Base-by-base conservation (phyloP, 2,329 filamentous ascomycete species). In the Botrytis fragariae region DNA sequence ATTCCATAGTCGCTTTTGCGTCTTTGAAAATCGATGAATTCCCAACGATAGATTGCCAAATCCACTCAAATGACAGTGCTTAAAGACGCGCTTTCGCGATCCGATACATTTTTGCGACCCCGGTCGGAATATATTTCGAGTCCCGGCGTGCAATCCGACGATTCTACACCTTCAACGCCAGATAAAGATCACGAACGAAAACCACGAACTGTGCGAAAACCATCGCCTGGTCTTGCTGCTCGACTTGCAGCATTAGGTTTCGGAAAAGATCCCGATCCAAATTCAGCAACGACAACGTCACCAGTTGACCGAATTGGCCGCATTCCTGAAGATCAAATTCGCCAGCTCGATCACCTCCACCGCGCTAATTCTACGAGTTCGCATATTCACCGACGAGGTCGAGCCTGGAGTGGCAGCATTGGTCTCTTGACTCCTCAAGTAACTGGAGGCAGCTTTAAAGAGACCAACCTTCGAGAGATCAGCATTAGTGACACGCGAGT, bases 331-430 rank as follows among this genome's bases (percentile, higher is more conserved):
- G 86, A 90, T 76, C 91, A 93, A 78, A 86, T 94, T 73, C 87
- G 89, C 77, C 86, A 90, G 79, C 87, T 94, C 78, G 91, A 94
- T 83, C 85, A 88, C 77, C 88, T 89, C 74, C 90, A 92, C 80
- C 87, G 87, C 77, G 87, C 88, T 74, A 85, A 85, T 79, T 88
- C 87, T 37, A 76, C 80, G 76, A 75, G 68, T 44, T 84, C 84
- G 76, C 84, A 84, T 77, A 84, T 93, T 78, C 86, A 90, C 81
- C 87, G 90, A 80, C 87, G 90, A 79, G 91, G 91, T 80, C 89
- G 90, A 79, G 88, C 91, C 78, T 94, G 92, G 92, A 92, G 89
- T 84, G 90, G 89, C 81, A 86, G 88, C 80, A 87, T 88, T 80
- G 76, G 77, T 61, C 72, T 74, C 62, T 74, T 80, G 42, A 79